Percentiles rank a stretch among this genome's conserved stretches.
Conservation (phyloP, 108 stramenopile species). For the Nitzschia sp. region DNA sequence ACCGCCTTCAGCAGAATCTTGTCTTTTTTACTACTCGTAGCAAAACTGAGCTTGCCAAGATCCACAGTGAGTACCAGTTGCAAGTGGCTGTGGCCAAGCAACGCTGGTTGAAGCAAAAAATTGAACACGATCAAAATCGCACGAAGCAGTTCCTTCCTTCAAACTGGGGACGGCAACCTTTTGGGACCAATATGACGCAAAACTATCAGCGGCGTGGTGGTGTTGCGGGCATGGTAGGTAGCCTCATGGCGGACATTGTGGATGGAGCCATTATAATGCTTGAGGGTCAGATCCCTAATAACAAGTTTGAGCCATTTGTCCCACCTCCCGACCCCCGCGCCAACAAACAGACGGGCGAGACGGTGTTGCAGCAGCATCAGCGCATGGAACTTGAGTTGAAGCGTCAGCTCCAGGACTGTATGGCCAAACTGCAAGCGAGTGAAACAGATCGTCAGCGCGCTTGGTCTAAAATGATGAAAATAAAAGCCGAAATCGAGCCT, state of each 20-base stretch:
- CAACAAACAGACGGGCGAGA: slow-evolving; percentile 48
- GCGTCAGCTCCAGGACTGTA: slow-evolving; percentile 27
- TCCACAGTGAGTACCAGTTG: slow-evolving; percentile 35
- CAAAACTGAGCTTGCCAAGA: slow-evolving; percentile 21
- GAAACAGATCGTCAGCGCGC: slow-evolving; percentile 55
- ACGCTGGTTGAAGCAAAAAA: slow-evolving; percentile 37
- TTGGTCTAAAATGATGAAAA: slow-evolving; percentile 62
- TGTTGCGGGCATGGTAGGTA: slow-evolving; percentile 18
- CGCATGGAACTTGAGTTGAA: slow-evolving; percentile 39
- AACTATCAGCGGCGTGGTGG: slow-evolving; percentile 25
- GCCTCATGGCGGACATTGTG: slow-evolving; percentile 42
- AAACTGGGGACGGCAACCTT: slow-evolving; percentile 17
- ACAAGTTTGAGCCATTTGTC: slow-evolving; percentile 42
- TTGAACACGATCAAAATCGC: slow-evolving; percentile 31
- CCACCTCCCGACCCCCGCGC: slow-evolving; percentile 44
- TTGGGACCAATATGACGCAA: slow-evolving; percentile 35
- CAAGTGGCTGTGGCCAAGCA: slow-evolving; percentile 32
- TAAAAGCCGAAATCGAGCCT: slow-evolving; percentile 49
- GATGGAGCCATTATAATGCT: slow-evolving; percentile 32
- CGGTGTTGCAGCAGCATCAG: slow-evolving; percentile 47
- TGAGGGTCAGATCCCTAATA: slow-evolving; percentile 21
- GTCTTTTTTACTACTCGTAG: slow-evolving; percentile 19
- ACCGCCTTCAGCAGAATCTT: slow-evolving; percentile 29
- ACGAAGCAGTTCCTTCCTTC: slow-evolving; percentile 37
- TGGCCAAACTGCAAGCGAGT: slow-evolving; percentile 36